phyloP scores from a whole-genome alignment of 768 basidiomycete genomes.

The Auriscalpium vulgare region DNA sequence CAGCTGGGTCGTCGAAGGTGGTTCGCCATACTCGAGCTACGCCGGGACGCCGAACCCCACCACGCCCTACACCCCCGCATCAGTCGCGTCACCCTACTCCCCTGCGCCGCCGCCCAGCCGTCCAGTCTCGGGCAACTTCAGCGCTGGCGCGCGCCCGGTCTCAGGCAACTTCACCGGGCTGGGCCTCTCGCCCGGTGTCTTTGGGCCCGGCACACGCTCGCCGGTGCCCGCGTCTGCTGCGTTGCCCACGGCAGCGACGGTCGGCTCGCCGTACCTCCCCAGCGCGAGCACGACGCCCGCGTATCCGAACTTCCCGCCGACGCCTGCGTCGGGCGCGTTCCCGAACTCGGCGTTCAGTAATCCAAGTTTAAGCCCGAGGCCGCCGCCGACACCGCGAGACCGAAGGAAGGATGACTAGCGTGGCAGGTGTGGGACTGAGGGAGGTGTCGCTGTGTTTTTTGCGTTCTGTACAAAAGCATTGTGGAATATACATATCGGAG shows the following conservation, averaged over 20 bases:
- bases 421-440: too few relatives aligned
- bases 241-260: slow-evolving; percentile 22
- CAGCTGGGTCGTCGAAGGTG: slow-evolving; percentile 55
- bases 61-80: slow-evolving; percentile 26
- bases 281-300: slow-evolving; percentile 11
- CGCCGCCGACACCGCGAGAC: neutral
- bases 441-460: too few relatives aligned
- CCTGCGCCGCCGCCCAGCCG: slow-evolving; percentile 4
- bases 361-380: neutral
- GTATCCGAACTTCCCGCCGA: slow-evolving; percentile 28
- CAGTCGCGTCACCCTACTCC: slow-evolving; percentile 25
- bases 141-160: neutral
- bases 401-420: neutral
- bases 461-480: too few relatives aligned
- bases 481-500: too few relatives aligned
- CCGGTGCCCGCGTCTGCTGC: slow-evolving; percentile 1
- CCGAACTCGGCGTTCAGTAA: neutral
- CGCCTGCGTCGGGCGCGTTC: slow-evolving; percentile 22
- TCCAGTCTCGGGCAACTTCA: neutral
- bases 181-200: slow-evolving; percentile 5
- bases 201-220: neutral
- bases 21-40: slow-evolving; percentile 30
- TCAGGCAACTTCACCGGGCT: slow-evolving; percentile 6
- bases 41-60: slow-evolving; percentile 25
- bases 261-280: slow-evolving; percentile 16